phyloP scores from a whole-genome alignment of 202 grass and related monocot species.

The Carex arenaria region DNA sequence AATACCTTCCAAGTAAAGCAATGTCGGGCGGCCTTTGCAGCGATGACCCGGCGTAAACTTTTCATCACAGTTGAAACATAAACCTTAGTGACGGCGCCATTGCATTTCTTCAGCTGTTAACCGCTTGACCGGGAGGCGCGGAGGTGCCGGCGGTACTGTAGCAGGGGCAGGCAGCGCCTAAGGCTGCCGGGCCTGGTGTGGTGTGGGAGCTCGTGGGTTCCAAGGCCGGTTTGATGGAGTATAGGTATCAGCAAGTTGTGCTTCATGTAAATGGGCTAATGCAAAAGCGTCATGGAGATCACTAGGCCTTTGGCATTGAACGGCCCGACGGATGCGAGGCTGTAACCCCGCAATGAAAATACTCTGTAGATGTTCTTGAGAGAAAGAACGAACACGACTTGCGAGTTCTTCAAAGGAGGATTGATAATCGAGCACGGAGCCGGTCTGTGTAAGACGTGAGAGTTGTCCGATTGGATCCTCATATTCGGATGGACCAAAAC shows the following conservation, averaged over 20 bases:
- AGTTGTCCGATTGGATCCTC: not conserved
- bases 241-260: not conserved
- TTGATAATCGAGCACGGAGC: not conserved
- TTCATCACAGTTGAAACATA: conserved; percentile 10
- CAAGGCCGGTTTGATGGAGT: not conserved
- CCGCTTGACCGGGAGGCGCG: not conserved
- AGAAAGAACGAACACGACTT: not conserved
- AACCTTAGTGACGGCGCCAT: not conserved
- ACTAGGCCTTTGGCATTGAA: not conserved
- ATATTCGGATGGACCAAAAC: not conserved
- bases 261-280: not conserved
- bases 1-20: conserved; percentile 9
- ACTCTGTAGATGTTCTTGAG: not conserved
- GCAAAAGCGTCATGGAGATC: not conserved
- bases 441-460: not conserved
- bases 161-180: not conserved
- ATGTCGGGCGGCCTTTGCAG: not conserved
- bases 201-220: not conserved
- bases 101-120: conserved; percentile 1
- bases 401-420: conserved; percentile 2
- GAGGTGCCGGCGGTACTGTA: not conserved
- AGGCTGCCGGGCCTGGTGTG: not conserved
- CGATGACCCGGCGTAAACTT: not conserved
- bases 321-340: not conserved
- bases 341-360: conserved; percentile 4